These are phyloP conservation scores for Cyclotella atomus DNA, from an alignment of 108 stramenopile genomes.

Conservation along the genomic window DNA sequence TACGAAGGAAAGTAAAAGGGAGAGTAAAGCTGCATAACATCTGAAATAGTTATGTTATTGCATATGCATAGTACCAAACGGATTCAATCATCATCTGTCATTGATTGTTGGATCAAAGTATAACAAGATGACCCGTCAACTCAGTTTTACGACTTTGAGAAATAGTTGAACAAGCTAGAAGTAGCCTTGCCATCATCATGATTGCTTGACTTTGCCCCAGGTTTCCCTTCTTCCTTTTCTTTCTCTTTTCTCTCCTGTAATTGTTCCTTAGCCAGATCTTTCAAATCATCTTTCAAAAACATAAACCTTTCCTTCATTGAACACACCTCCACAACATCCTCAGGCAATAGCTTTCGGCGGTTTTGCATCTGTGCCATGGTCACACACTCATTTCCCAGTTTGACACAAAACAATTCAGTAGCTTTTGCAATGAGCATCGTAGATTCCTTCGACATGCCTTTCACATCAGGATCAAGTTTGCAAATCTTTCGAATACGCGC, in stretches of 20 bases:
- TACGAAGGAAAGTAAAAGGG: no score
- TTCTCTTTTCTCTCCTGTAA: conserved; percentile 26
- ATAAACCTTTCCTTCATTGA: conserved; percentile 63
- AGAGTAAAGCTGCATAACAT: no score
- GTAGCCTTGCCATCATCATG: neutral
- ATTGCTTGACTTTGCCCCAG: neutral
- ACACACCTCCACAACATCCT: conserved; percentile 82
- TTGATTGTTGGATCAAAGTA: no score
- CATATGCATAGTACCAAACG: no score
- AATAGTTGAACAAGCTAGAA: conserved; percentile 10
- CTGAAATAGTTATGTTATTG: no score
- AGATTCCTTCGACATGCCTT: conserved; percentile 83
- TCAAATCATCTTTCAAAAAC: conserved; percentile 76
- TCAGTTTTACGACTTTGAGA: neutral
- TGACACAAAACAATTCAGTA: conserved; percentile 70
- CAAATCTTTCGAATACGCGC: conserved; percentile 88
- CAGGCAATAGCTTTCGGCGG: conserved; percentile 70
- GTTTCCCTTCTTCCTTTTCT: conserved; percentile 32
- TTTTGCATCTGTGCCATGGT: conserved; percentile 79
- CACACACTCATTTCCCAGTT: conserved; percentile 70
- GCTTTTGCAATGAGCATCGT: conserved; percentile 78
- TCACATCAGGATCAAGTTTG: conserved; percentile 89
- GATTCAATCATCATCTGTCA: no score
- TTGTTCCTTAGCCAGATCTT: conserved; percentile 40
- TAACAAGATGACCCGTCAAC: neutral